A percentile compares a stretch with the other conserved stretches of the same genome.
phyloP scores from a whole-genome alignment of 2,329 filamentous ascomycete species.

The Verticillium longisporum region DNA sequence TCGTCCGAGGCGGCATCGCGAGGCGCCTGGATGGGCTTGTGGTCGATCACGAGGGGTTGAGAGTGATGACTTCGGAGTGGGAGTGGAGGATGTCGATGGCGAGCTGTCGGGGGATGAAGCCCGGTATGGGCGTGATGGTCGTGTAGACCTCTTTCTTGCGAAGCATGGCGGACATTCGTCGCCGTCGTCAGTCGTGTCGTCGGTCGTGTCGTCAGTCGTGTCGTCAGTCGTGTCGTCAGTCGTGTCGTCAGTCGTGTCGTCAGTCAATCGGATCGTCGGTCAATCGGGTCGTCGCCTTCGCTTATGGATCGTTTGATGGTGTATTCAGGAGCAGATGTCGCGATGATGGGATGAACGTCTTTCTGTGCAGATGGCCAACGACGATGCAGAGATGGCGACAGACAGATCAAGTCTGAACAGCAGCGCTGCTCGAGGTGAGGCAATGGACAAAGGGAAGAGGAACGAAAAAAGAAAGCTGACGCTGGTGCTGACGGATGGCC shows the following conservation, averaged over 20 bases:
- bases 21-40: constrained; percentile 58
- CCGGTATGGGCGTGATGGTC: constrained; percentile 62
- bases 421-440: not conserved
- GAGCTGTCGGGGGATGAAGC: constrained; percentile 63
- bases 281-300: not conserved
- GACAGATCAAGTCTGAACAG: not conserved
- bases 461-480: not conserved
- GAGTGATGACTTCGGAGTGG: constrained; percentile 63
- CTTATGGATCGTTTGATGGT: not conserved
- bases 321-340: too few species aligned
- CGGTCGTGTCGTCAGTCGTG: not conserved
- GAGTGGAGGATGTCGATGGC: constrained; percentile 67
- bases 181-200: not conserved
- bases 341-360: not conserved
- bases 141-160: constrained; percentile 61
- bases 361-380: not conserved
- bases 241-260: too few species aligned
- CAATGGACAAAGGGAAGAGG: not conserved
- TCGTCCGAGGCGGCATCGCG: constrained; percentile 63
- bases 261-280: not conserved
- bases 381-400: too few species aligned
- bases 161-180: constrained; percentile 32
- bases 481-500: not conserved
- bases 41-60: constrained; percentile 60
- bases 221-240: too few species aligned